A percentile compares a stretch with the other conserved stretches of the same genome.
Conservation (phyloP, 2,329 filamentous ascomycete species). For the Alternaria arborescens region DNA sequence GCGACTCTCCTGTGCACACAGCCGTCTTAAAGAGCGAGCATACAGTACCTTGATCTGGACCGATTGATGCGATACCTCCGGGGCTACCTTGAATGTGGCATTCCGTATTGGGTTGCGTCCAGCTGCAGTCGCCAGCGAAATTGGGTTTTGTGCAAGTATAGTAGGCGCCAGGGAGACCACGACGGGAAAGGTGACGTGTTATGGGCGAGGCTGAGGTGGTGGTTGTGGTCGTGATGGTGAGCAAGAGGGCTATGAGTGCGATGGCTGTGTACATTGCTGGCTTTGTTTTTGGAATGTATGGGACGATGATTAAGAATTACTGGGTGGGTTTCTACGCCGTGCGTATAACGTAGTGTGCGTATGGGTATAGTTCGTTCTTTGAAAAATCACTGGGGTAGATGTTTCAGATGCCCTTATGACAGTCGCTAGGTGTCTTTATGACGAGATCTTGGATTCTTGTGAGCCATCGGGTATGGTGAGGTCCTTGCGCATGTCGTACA, state of each 20-base stretch:
- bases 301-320: conserved; percentile 16
- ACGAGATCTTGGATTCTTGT: conserved; percentile 7
- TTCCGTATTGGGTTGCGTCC: conserved; percentile 32
- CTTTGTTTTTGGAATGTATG: neutral
- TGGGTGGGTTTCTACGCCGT: neutral
- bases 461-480: neutral
- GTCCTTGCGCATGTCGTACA: neutral
- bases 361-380: conserved; percentile 16
- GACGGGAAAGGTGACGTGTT: conserved; percentile 26
- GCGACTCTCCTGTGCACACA: conserved; percentile 30
- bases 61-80: conserved; percentile 37
- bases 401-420: conserved; percentile 9
- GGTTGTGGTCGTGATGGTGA: conserved; percentile 19
- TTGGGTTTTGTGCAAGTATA: conserved; percentile 42
- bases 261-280: conserved; percentile 12
- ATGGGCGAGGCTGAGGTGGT: conserved; percentile 12
- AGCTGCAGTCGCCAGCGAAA: conserved; percentile 42
- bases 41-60: conserved; percentile 41
- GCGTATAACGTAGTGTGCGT: conserved; percentile 18
- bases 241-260: conserved; percentile 17
- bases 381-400: neutral
- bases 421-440: neutral
- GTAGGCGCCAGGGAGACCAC: conserved; percentile 47
- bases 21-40: conserved; percentile 38
- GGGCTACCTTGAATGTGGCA: conserved; percentile 41